Evolutionary conservation across 2,329 filamentous ascomycete genomes (phyloP).

Genomic region (Colletotrichum cuscutae): DNA sequence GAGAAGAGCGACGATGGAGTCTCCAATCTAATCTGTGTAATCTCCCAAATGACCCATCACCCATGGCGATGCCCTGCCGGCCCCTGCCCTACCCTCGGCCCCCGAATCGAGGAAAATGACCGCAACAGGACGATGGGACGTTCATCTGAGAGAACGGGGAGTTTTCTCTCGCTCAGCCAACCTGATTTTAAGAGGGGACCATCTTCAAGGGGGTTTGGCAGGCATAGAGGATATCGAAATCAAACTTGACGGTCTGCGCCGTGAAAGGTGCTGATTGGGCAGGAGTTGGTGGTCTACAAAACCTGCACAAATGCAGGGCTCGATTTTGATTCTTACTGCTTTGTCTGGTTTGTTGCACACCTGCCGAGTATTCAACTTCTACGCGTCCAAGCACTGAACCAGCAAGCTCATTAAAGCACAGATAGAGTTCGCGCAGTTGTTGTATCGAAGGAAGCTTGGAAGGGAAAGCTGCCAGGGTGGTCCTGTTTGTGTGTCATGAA

Average conservation of each 20-base stretch:
- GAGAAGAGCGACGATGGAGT: not conserved
- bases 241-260: not conserved
- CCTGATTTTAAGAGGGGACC: conserved; percentile 29
- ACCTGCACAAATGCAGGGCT: not conserved
- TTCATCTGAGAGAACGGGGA: conserved; percentile 7
- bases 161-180: not conserved
- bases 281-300: not conserved
- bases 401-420: not conserved
- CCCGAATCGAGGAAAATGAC: conserved; percentile 22
- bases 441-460: not conserved
- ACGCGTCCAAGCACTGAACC: not conserved
- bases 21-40: conserved; percentile 21
- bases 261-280: not conserved
- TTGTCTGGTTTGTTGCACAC: not conserved
- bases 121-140: conserved; percentile 12
- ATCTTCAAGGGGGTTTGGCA: not conserved
- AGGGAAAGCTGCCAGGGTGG: not conserved
- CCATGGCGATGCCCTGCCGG: not conserved
- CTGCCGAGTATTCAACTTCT: not conserved
- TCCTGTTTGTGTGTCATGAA: not conserved
- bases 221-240: not conserved
- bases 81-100: not conserved
- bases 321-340: not conserved
- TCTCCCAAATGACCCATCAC: conserved; percentile 4
- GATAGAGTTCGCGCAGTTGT: conserved; percentile 18